Base-by-base conservation (phyloP, 306 rosid genomes). In the Castanea mollissima region DNA sequence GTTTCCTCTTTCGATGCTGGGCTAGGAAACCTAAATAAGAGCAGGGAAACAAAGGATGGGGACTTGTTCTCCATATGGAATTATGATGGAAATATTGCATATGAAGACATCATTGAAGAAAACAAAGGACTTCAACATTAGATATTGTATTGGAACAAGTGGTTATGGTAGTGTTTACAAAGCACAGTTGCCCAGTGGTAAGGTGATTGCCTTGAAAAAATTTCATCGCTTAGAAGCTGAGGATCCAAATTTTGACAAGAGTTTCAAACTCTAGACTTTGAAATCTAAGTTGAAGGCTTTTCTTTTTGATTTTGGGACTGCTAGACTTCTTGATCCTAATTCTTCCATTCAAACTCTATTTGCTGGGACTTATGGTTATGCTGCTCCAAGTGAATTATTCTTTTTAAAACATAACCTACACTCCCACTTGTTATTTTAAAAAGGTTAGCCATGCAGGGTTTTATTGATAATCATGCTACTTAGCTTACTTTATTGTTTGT, bases 271-370 rank as follows among this genome's bases (percentile, higher is more conserved):
- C 23, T 23, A 23, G 23, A 23, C 23, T 23, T 54, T 76, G 51
- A 76, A 62, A 34, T 52, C 54, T 18, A 19, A 82, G 1, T 54
- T 76, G 3, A 63, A 54, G 41, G 75, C 34, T 19, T 13, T 52
- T 76, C 78, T 76, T 13, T 60, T 70, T 0, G 70, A 81, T 38
- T 76, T 76, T 38, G 78, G 78, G 14, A 75, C 59, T 2, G 58
- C 51, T 75, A 75, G 35, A 46, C 13, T 81, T 15, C 31, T 81
- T 65, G 67, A 70, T 70, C 76, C 59, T 0, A 49, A 75, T 57
- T 80, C 76, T 6, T 80, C 84, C 0, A 75, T 58, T 59, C 56
- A 80, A 56, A 68, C 67, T 29, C 3, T 81, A 7, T 6, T 5
- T 32, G 67, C 10, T 49, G 62, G 75, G 1, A 71, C 71, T 2